phyloP scores from a whole-genome alignment of 2,329 filamentous ascomycete species.

The Sarocladium oryzae region DNA sequence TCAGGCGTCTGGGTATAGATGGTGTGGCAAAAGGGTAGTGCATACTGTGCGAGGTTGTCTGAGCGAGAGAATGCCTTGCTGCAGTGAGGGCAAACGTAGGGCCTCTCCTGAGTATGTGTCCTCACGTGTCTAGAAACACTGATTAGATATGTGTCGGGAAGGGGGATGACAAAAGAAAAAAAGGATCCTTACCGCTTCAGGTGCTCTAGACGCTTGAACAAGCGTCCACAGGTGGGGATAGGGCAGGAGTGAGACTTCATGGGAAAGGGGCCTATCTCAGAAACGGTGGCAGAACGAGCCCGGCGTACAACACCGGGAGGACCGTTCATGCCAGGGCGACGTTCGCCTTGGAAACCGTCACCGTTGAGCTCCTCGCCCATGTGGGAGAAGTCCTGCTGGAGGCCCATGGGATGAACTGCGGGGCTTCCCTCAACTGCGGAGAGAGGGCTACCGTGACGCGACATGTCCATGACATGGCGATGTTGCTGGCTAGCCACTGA shows the following conservation, averaged over 20 bases:
- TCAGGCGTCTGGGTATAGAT: constrained; percentile 10
- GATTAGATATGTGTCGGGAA: constrained; percentile 16
- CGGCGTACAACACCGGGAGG: constrained; percentile 65
- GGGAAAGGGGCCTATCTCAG: constrained; percentile 93
- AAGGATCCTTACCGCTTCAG: constrained; percentile 81
- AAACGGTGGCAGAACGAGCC: constrained; percentile 89
- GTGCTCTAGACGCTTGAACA: constrained; percentile 99
- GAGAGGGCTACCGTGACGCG: constrained; percentile 84
- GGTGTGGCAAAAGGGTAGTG: constrained; percentile 15
- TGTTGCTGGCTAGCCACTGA: constrained; percentile 60
- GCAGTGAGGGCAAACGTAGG: constrained; percentile 95
- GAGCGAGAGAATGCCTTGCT: constrained; percentile 98
- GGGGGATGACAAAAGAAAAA: constrained; percentile 29
- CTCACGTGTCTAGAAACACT: constrained; percentile 76
- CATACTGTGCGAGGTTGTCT: constrained; percentile 97
- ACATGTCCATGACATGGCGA: constrained; percentile 75
- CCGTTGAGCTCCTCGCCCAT: constrained; percentile 57
- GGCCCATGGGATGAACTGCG: constrained; percentile 61
- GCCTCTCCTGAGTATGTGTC: constrained; percentile 98
- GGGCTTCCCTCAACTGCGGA: constrained; percentile 79
- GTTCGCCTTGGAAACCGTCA: constrained; percentile 42
- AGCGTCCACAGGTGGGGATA: constrained; percentile 93
- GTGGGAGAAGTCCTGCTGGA: constrained; percentile 65
- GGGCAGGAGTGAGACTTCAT: constrained; percentile 98
- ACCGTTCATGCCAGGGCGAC: constrained; percentile 51